A percentile compares a stretch with the other conserved stretches of the same genome.
Evolutionary conservation across 805 yeast species (phyloP).

Genomic region (Lipomyces yamanashiensis): DNA sequence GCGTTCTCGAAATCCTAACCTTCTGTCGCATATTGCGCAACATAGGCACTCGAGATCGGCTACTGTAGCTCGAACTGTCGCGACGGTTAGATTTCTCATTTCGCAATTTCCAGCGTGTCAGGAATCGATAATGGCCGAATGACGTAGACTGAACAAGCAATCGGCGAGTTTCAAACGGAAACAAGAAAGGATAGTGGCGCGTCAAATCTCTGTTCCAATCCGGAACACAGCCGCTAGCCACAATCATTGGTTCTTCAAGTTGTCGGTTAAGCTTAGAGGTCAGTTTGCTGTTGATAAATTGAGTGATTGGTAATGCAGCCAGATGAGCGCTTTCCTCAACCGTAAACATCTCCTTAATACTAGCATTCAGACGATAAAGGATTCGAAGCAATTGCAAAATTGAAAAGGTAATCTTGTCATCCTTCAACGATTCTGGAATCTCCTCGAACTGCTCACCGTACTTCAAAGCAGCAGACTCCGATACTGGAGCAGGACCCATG

Average conservation of each 20-base stretch:
- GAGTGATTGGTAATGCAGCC: constrained; percentile 34
- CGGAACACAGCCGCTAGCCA: constrained; percentile 72
- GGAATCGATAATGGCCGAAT: constrained; percentile 83
- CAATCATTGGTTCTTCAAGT: constrained; percentile 84
- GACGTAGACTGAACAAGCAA: constrained; percentile 84
- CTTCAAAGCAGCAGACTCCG: constrained; percentile 3
- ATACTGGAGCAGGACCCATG: constrained; percentile 25
- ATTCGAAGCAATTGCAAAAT: constrained; percentile 41
- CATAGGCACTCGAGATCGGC: constrained; percentile 49
- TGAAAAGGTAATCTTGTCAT: constrained; percentile 29
- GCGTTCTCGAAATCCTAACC: constrained; percentile 72
- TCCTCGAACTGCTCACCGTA: constrained; percentile 19
- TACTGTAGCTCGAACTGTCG: constrained; percentile 9
- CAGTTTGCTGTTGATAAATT: constrained; percentile 75
- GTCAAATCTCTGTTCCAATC: constrained; percentile 82
- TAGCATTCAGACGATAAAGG: constrained; percentile 40
- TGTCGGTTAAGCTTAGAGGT: constrained; percentile 87
- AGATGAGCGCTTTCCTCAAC: constrained; percentile 2
- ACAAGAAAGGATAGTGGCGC: constrained; percentile 74
- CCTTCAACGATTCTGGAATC: constrained; percentile 22
- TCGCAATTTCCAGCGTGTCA: constrained; percentile 68
- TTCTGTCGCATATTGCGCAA: constrained; percentile 83
- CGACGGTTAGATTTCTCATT: not conserved
- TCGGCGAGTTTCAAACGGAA: constrained; percentile 80
- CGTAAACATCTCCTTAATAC: constrained; percentile 34